A percentile compares a stretch with the other conserved stretches of the same genome.
phyloP scores from a whole-genome alignment of 495 filamentous ascomycete genomes.

The Hypoxylon fragiforme region DNA sequence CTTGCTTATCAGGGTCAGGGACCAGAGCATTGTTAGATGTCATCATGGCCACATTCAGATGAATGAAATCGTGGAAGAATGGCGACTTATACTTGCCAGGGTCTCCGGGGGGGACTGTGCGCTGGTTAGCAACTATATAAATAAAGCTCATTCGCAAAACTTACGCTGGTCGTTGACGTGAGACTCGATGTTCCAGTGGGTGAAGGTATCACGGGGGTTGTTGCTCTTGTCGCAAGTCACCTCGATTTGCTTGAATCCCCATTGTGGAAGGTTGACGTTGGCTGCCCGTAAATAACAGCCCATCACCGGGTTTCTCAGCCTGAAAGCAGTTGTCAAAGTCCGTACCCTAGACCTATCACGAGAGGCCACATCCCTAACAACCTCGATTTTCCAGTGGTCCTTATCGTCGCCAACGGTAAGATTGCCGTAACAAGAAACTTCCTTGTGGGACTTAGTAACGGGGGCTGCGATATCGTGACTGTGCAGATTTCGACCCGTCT shows the following conservation, averaged over 20 bases:
- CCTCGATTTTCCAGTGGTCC: conserved; percentile 95
- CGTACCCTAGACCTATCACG: conserved; percentile 83
- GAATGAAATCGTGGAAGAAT: conserved; percentile 94
- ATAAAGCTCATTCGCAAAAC: conserved; percentile 38
- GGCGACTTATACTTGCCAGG: conserved; percentile 94
- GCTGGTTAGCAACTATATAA: conserved; percentile 29
- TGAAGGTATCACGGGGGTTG: conserved; percentile 88
- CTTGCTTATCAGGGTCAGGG: conserved; percentile 97
- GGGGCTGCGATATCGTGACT: conserved; percentile 89
- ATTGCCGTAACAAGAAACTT: conserved; percentile 96
- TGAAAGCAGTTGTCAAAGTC: conserved; percentile 91
- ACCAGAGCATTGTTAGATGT: conserved; percentile 98
- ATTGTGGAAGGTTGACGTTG: conserved; percentile 95
- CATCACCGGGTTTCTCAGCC: conserved; percentile 78
- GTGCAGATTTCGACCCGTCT: conserved; percentile 95
- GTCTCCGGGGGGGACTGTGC: conserved; percentile 81
- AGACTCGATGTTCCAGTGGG: conserved; percentile 98
- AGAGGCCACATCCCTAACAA: conserved; percentile 85
- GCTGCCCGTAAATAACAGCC: conserved; percentile 95
- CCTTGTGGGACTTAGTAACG: conserved; percentile 82
- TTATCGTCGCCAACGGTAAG: conserved; percentile 96
- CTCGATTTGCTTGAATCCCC: conserved; percentile 99
- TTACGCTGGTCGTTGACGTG: conserved; percentile 93
- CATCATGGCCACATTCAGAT: conserved; percentile 99
- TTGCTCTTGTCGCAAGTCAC: conserved; percentile 94